Evolutionary conservation across 345 rosid genomes (phyloP).

Genomic region (Gossypium anomalum): DNA sequence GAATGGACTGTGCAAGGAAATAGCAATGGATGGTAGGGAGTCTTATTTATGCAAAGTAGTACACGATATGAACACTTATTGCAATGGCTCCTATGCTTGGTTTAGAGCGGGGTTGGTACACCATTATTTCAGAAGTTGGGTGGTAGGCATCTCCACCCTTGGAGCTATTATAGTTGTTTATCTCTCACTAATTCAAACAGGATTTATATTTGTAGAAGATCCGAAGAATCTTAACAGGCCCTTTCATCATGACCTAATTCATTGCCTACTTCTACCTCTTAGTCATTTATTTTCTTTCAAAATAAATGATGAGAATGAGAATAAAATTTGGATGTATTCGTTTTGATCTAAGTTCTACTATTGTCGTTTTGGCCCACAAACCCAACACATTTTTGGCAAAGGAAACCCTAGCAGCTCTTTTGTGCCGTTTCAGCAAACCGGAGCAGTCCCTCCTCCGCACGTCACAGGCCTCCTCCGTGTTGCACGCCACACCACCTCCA

Average conservation of each 20-base stretch:
- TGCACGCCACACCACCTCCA: too few relatives aligned
- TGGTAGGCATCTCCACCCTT: constrained; percentile 22
- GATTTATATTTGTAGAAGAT: neutral
- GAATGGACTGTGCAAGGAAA: constrained; percentile 27
- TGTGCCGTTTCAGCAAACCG: too few relatives aligned
- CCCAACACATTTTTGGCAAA: too few relatives aligned
- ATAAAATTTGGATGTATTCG: neutral
- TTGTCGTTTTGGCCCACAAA: too few relatives aligned
- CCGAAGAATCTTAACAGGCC: neutral
- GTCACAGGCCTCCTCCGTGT: too few relatives aligned
- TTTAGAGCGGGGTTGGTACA: constrained; percentile 19
- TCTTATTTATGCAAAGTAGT: constrained; percentile 19
- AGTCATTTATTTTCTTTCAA: neutral
- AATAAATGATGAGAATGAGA: neutral
- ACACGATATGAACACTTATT: constrained; percentile 11
- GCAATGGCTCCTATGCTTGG: neutral
- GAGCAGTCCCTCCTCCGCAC: too few relatives aligned
- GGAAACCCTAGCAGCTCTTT: too few relatives aligned
- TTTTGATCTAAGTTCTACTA: neutral
- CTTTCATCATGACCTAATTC: neutral
- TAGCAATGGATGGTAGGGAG: constrained; percentile 13
- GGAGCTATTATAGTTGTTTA: constrained; percentile 16
- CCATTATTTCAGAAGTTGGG: constrained; percentile 28
- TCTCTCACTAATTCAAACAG: constrained; percentile 25
- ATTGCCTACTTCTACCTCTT: neutral